phyloP scores from a whole-genome alignment of 2,329 filamentous ascomycete genomes.

The Diplodia sapinea region DNA sequence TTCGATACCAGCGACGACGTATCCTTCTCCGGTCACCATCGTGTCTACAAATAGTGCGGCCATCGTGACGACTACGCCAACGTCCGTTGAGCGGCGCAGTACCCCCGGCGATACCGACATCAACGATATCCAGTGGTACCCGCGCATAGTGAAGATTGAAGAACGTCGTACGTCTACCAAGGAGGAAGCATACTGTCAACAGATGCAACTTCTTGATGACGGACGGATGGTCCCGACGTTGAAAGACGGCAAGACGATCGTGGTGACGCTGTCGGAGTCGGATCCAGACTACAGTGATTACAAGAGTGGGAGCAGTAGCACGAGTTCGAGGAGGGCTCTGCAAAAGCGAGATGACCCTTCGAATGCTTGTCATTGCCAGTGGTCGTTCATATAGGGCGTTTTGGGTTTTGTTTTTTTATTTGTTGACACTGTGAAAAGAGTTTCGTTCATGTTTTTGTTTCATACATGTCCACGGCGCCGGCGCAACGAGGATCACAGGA shows the following conservation, averaged over 20 bases:
- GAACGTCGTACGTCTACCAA: slow-evolving; percentile 61
- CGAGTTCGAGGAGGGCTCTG: slow-evolving; percentile 9
- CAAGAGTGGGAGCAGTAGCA: background rate
- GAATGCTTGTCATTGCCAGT: slow-evolving; percentile 31
- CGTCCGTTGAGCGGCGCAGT: slow-evolving; percentile 14
- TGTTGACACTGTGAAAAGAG: slow-evolving; percentile 4
- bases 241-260: slow-evolving; percentile 6
- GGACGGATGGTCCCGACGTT: slow-evolving; percentile 46
- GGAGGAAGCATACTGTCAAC: slow-evolving; percentile 65
- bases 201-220: slow-evolving; percentile 65
- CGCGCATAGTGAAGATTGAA: slow-evolving; percentile 69
- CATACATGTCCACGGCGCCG: background rate
- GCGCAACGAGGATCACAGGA: slow-evolving; percentile 21
- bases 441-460: slow-evolving; percentile 8
- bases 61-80: slow-evolving; percentile 18
- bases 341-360: slow-evolving; percentile 15
- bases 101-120: background rate
- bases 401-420: background rate
- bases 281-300: slow-evolving; percentile 17
- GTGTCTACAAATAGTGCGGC: slow-evolving; percentile 32
- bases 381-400: slow-evolving; percentile 25
- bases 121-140: slow-evolving; percentile 47
- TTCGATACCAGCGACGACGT: slow-evolving; percentile 1
- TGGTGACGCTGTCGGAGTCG: slow-evolving; percentile 23
- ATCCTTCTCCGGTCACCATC: slow-evolving; percentile 30